A percentile compares a stretch with the other conserved stretches of the same genome.
Conservation (phyloP, 441 rosid genomes). For the Biscutella laevigata region DNA sequence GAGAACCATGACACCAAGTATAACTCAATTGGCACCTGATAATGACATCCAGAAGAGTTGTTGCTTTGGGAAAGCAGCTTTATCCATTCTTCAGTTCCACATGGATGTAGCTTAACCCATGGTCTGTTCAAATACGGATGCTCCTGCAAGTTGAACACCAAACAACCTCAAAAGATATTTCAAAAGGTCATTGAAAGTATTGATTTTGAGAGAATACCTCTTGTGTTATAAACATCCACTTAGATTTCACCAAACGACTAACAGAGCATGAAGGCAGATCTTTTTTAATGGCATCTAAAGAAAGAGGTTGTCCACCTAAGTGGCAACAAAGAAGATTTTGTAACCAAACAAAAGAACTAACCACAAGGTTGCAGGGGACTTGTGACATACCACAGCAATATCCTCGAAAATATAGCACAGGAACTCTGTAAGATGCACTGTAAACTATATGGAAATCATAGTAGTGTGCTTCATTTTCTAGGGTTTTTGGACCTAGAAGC, state of each 20-base stretch:
- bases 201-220: constrained; percentile 36
- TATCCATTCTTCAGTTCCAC: constrained; percentile 82
- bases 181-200: not conserved
- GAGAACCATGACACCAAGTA: constrained; percentile 86
- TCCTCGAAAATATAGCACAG: constrained; percentile 70
- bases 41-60: constrained; percentile 16
- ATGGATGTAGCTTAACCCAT: constrained; percentile 91
- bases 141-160: constrained; percentile 38
- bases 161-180: too few relatives aligned
- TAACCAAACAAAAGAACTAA: constrained; percentile 1
- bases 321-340: not conserved
- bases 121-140: constrained; percentile 86
- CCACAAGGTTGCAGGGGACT: not conserved
- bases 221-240: constrained; percentile 78
- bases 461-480: constrained; percentile 37
- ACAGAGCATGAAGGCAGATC: constrained; percentile 62
- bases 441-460: constrained; percentile 69
- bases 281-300: constrained; percentile 51
- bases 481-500: constrained; percentile 42
- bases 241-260: constrained; percentile 47
- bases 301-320: constrained; percentile 56
- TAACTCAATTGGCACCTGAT: constrained; percentile 25
- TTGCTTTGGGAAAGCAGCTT: constrained; percentile 47
- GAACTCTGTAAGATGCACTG: constrained; percentile 61
- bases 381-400: constrained; percentile 43